Conservation (phyloP, 2,329 filamentous ascomycete species). For the Paradendryphiella salina region DNA sequence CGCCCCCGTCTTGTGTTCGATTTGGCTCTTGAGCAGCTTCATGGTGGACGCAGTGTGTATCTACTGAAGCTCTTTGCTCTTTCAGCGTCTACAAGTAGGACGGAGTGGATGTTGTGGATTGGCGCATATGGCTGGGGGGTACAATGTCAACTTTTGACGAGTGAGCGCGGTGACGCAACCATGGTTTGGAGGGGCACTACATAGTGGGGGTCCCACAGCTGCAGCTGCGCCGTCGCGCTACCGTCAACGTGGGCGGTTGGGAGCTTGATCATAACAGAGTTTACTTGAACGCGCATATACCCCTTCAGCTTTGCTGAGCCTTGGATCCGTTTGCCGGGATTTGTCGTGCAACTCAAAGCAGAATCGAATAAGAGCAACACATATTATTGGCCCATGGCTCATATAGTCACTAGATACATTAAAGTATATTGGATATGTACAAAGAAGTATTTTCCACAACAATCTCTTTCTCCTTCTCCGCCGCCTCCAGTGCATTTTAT, state of each 20-base stretch:
- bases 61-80: not conserved
- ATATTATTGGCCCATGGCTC: not conserved
- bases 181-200: slow-evolving; percentile 12
- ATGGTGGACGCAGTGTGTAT: slow-evolving; percentile 47
- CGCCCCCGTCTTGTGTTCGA: slow-evolving; percentile 65
- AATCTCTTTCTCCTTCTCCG: not conserved
- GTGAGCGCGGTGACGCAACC: slow-evolving; percentile 16
- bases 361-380: no score
- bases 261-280: not conserved
- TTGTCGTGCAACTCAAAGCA: no score
- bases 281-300: not conserved
- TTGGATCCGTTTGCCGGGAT: no score
- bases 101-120: not conserved
- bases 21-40: slow-evolving; percentile 68
- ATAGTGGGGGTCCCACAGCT: not conserved
- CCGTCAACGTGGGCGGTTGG: not conserved
- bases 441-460: not conserved
- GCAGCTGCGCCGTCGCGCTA: not conserved
- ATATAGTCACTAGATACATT: not conserved
- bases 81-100: not conserved
- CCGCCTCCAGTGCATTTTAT: no score
- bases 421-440: slow-evolving; percentile 6
- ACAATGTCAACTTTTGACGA: not conserved
- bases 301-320: not conserved
- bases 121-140: not conserved